Conservation (phyloP, 495 filamentous ascomycete species). For the Parmelia sp. region DNA sequence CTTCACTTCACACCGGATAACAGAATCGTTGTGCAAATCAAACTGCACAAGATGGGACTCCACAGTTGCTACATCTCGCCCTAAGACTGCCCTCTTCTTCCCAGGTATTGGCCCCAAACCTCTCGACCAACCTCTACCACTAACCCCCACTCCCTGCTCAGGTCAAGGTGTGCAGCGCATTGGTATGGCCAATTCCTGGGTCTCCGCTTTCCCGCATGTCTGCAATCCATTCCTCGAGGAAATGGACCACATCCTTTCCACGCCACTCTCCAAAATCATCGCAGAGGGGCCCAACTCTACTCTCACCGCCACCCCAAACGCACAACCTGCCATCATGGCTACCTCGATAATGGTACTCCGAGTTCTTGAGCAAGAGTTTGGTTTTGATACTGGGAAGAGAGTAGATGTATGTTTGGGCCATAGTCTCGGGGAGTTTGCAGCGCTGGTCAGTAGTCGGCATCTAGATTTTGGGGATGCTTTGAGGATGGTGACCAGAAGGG, state of each 20-base stretch:
- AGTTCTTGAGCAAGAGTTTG: constrained; percentile 79
- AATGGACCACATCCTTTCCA: constrained; percentile 68
- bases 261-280: constrained; percentile 69
- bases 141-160: constrained; percentile 31
- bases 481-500: constrained; percentile 67
- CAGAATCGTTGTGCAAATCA: background rate
- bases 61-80: constrained; percentile 26
- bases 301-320: constrained; percentile 76
- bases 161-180: constrained; percentile 93
- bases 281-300: constrained; percentile 65
- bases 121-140: background rate
- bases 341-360: constrained; percentile 85
- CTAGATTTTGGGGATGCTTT: constrained; percentile 72
- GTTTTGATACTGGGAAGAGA: constrained; percentile 59
- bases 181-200: constrained; percentile 83
- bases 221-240: constrained; percentile 67
- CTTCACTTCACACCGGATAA: background rate
- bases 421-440: constrained; percentile 92
- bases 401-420: constrained; percentile 84
- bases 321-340: constrained; percentile 94
- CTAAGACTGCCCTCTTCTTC: constrained; percentile 78
- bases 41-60: constrained; percentile 14
- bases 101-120: constrained; percentile 48
- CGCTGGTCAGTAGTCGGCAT: constrained; percentile 75
- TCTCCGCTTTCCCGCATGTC: constrained; percentile 73